Base-by-base conservation (phyloP, 495 filamentous ascomycete genomes). In the Penicillium malachiteum region DNA sequence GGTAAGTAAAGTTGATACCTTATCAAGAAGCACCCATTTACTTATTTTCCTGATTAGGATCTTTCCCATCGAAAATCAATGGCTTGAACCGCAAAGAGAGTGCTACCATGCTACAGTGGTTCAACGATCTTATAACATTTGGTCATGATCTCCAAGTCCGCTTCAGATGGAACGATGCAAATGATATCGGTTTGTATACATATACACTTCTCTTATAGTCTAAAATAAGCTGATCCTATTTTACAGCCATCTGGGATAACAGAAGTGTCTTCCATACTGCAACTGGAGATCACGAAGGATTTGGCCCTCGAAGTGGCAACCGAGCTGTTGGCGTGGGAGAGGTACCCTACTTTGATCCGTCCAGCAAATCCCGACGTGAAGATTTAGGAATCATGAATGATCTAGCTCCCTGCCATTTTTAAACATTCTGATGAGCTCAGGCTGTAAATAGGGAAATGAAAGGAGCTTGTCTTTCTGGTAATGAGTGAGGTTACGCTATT, bases 91-190 rank as follows among this genome's bases (percentile, higher is more conserved):
- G 84, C 14, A 72, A 79, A 12, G 90, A 93, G 75, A 84, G 79
- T 51, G 67, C 75, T n/a, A 60, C 76, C 38, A 70, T 91, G 37
- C 71, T 91, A n/a, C 64, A 83, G 13, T 84, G 81, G 81, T 86
- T 92, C 52, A 68, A 80, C 7, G 62, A 72, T 30, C 70, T 91
- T 11, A 78, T 93, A 48, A 76, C 81, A 5, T 84, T 91, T 68
- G 92, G 91, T 59, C 90, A 92, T 63, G 89, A 94, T 62, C 66
- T 90, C 55, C 89, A 94, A 73, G 86, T 90, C 0, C 75, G 90
- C 14, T 69, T 79, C 57, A 73, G 76, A 50, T 93, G 86, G 87
- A 67, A 81, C 47, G 75, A 81, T 45, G 60, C 64, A 13, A 84
- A 85, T 60, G 83, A 87, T 66, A 56, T 88, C 32, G 71, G 70